phyloP scores from a whole-genome alignment of 176 grass and related monocot genomes.

The Sorghum bicolor region DNA sequence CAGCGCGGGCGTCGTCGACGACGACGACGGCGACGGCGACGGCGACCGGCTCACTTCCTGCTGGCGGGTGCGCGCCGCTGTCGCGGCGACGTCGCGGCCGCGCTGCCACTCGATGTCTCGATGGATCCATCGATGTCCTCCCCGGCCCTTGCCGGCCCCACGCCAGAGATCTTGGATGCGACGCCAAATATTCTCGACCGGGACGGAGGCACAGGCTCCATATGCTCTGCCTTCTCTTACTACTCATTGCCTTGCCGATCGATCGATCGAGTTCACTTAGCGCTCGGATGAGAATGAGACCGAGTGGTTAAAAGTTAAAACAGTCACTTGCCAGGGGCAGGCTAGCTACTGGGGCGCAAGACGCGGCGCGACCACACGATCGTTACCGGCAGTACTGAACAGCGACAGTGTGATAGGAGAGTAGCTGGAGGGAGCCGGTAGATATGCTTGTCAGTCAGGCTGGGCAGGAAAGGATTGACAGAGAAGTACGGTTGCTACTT shows the following conservation, averaged over 20 bases:
- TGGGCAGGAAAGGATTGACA: slow-evolving; percentile 16
- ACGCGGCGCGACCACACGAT: not conserved
- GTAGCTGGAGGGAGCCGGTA: not conserved
- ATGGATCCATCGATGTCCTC: not conserved
- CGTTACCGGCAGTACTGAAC: not conserved
- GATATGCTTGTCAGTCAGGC: slow-evolving; percentile 15
- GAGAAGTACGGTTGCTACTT: slow-evolving; percentile 7
- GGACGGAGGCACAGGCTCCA: slow-evolving; percentile 4
- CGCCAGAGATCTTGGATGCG: slow-evolving; percentile 31
- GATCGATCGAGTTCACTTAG: not conserved
- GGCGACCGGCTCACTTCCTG: not conserved
- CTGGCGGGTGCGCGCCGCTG: slow-evolving; percentile 28
- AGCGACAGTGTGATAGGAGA: not conserved
- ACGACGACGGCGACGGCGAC: slow-evolving; percentile 10
- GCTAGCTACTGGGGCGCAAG: not conserved
- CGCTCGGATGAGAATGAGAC: not conserved
- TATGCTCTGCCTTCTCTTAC: not conserved
- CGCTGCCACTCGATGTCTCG: not conserved
- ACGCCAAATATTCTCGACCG: slow-evolving; percentile 49
- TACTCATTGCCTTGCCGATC: not conserved
- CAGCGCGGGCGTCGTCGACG: not conserved
- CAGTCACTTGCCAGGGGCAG: not conserved
- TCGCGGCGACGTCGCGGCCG: slow-evolving; percentile 28
- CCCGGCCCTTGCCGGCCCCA: not conserved
- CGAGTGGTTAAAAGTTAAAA: slow-evolving; percentile 7